Evolutionary conservation across 257 asterid species (phyloP).

Genomic region (Linaria vulgaris): DNA sequence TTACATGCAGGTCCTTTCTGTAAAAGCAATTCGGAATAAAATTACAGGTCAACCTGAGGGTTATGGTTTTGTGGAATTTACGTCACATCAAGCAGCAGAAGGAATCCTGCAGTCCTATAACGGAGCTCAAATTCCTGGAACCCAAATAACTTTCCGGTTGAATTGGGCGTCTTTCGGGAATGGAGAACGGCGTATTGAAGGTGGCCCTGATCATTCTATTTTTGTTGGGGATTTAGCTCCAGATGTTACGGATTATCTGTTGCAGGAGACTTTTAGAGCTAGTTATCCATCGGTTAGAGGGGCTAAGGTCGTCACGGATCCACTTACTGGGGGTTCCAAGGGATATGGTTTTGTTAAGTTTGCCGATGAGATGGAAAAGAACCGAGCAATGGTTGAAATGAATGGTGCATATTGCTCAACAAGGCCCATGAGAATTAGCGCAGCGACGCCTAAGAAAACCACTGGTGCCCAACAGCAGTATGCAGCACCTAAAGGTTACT

Average conservation of each 20-base stretch:
- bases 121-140: conserved; percentile 94
- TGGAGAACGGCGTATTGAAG: conserved; percentile 77
- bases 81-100: conserved; percentile 83
- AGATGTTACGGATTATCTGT: conserved; percentile 88
- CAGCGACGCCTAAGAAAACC: conserved; percentile 96
- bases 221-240: conserved; percentile 99
- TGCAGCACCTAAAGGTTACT: conserved; percentile 84
- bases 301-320: conserved; percentile 97
- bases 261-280: conserved; percentile 90
- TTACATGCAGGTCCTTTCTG: conserved; percentile 70
- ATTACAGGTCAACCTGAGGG: conserved; percentile 94
- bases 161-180: conserved; percentile 98
- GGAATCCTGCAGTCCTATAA: conserved; percentile 76
- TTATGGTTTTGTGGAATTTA: conserved; percentile 89
- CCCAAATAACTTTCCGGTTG: conserved; percentile 89
- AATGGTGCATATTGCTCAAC: conserved; percentile 94
- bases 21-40: conserved; percentile 89
- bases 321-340: conserved; percentile 95
- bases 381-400: conserved; percentile 97
- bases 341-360: conserved; percentile 99
- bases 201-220: conserved; percentile 93
- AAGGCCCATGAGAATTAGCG: conserved; percentile 98
- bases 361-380: conserved; percentile 87
- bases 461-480: conserved; percentile 63
- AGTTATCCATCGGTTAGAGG: conserved; percentile 93